Evolutionary conservation across 2,329 filamentous ascomycete species (phyloP).

Genomic region (Alternaria burnsii): DNA sequence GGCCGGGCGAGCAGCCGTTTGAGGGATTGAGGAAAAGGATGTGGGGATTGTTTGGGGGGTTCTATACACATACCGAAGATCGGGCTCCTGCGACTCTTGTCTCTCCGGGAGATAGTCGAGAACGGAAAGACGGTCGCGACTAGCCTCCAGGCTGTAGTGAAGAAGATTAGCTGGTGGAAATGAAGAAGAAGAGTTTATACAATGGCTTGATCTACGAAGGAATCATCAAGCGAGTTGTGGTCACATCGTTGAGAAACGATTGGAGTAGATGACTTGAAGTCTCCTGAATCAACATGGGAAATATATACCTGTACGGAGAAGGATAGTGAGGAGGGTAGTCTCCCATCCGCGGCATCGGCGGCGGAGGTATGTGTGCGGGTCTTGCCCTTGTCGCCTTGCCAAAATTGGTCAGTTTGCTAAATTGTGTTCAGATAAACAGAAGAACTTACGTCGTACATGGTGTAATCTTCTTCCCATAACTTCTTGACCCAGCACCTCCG

Average conservation of each 20-base stretch:
- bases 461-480: neutral
- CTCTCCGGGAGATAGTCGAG: slow-evolving; percentile 5
- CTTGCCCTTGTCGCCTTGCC: neutral
- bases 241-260: neutral
- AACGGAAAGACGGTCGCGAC: neutral
- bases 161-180: neutral
- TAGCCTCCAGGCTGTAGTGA: slow-evolving; percentile 1
- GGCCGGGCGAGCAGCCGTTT: slow-evolving; percentile 45
- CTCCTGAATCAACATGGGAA: neutral
- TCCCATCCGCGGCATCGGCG: neutral
- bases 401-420: slow-evolving; percentile 5
- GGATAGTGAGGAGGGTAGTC: neutral
- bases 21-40: slow-evolving; percentile 37
- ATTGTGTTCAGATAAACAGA: neutral
- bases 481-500: neutral
- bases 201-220: neutral
- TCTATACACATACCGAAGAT: slow-evolving; percentile 41
- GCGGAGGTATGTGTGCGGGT: neutral
- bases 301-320: neutral
- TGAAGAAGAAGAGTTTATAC: neutral
- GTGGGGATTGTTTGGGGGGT: slow-evolving; percentile 36
- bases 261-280: neutral
- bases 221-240: neutral
- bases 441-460: neutral
- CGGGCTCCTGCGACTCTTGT: slow-evolving; percentile 11